Conservation (phyloP, 805 yeast genomes). For the Myxozyma neglecta region DNA sequence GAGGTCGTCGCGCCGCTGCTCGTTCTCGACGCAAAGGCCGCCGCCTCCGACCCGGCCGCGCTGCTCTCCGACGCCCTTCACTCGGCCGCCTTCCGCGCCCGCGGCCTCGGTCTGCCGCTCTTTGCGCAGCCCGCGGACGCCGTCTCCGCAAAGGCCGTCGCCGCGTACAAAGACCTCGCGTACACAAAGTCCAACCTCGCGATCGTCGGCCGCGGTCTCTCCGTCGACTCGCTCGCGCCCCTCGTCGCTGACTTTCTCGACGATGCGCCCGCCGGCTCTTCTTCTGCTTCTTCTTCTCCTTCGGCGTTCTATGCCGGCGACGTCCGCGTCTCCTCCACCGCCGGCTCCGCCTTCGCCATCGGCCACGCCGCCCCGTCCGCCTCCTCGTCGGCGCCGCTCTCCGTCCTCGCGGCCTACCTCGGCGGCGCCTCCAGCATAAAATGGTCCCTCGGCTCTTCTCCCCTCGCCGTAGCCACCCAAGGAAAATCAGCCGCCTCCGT, state of each 20-base stretch:
- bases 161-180: slow-evolving; percentile 61
- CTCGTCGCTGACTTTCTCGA: slow-evolving; percentile 60
- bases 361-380: slow-evolving; percentile 64
- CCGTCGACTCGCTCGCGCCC: slow-evolving; percentile 63
- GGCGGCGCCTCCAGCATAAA: slow-evolving; percentile 51
- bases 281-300: slow-evolving; percentile 44
- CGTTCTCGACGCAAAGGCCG: slow-evolving; percentile 57
- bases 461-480: slow-evolving; percentile 50
- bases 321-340: slow-evolving; percentile 59
- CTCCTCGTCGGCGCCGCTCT: slow-evolving; percentile 59
- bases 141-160: slow-evolving; percentile 63
- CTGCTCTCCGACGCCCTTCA: slow-evolving; percentile 77
- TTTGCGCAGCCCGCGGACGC: slow-evolving; percentile 64
- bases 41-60: slow-evolving; percentile 52
- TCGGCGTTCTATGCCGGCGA: slow-evolving; percentile 60
- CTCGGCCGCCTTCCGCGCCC: slow-evolving; percentile 70
- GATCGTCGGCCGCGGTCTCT: slow-evolving; percentile 72
- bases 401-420: slow-evolving; percentile 69
- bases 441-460: slow-evolving; percentile 53
- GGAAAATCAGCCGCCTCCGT: slow-evolving; percentile 51
- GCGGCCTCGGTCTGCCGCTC: slow-evolving; percentile 83
- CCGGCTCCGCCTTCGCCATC: slow-evolving; percentile 70
- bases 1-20: slow-evolving; percentile 85
- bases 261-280: slow-evolving; percentile 58
- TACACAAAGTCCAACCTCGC: slow-evolving; percentile 71